These are phyloP conservation scores for Proliferodiscus dingleyae DNA, from an alignment of 2,329 filamentous ascomycete genomes.

Conservation along the genomic window DNA sequence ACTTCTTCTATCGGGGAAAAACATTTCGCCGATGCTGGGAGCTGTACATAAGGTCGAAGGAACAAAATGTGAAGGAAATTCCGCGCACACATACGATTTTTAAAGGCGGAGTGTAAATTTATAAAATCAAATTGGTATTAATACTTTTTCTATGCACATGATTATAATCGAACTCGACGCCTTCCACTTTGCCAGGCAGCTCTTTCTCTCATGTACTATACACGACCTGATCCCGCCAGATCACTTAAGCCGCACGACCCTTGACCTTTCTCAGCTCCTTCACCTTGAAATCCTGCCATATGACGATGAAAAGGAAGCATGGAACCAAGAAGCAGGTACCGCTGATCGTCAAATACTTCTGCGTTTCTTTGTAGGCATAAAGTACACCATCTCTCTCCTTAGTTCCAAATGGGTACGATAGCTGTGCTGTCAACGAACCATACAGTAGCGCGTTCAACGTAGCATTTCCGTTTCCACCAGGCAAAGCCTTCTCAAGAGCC, in stretches of 20 bases:
- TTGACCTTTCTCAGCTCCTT: constrained; percentile 31
- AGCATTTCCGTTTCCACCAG: constrained; percentile 27
- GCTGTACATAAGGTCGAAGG: too few species aligned
- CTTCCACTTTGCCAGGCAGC: background rate
- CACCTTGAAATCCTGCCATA: constrained; percentile 47
- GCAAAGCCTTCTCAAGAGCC: constrained; percentile 37
- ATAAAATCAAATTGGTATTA: too few species aligned
- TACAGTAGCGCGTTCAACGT: constrained; percentile 37
- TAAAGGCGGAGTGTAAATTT: too few species aligned
- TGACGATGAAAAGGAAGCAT: constrained; percentile 35
- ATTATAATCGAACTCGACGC: too few species aligned
- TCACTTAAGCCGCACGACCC: constrained; percentile 20
- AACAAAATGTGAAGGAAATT: too few species aligned
- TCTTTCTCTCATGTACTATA: background rate
- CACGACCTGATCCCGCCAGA: background rate
- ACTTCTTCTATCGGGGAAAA: too few species aligned
- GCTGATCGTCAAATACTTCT: constrained; percentile 38
- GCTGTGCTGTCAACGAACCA: constrained; percentile 47
- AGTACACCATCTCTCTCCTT: constrained; percentile 53
- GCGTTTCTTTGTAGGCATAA: constrained; percentile 52
- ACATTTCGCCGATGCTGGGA: too few species aligned
- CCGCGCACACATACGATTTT: too few species aligned
- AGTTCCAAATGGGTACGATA: constrained; percentile 46
- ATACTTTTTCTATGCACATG: too few species aligned
- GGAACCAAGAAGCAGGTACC: constrained; percentile 37